Base-by-base conservation (phyloP, 768 basidiomycete species). In the Boletus huronensis region DNA sequence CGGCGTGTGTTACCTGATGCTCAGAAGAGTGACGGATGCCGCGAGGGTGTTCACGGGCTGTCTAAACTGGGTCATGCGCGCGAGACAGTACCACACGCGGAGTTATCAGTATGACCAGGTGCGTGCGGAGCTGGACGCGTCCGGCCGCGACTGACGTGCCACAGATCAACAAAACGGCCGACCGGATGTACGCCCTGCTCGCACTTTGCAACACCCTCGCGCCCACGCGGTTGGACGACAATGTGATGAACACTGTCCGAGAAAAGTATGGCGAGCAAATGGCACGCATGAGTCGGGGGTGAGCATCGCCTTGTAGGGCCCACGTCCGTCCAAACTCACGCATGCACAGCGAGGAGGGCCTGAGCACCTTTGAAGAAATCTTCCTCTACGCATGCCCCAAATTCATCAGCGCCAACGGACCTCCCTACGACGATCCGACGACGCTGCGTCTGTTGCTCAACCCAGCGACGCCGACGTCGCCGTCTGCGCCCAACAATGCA, bases 101-200 rank as follows among this genome's bases (percentile, higher is more conserved):
- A 91, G 90, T 66, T 96, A 96, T 70, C 94, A 98, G 68, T 97
- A 97, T 63, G 94, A 97, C 65, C 93, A 95, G 79, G 91, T 89
- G 57, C 32, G 74, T 52, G 17, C 13, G 5, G 46, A 29, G 25
- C 36, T 17, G 16, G 52, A 25, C 13, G 39, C 2, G 21, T 32
- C 25, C 14, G 1, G 16, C 25, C 9, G 43, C 26, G 9, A 32
- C 41, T 57, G 35, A 55, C 45, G 7, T 17, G 25, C 25, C 3
- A 35, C 62, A 93, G 90, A 97, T 99, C 73, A 93, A 88, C 76
- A 98, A 98, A 79, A 95, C 90, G 17, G 95, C 93, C 3, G 97
- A 99, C 67, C 79, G 97, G 43, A 99, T 98, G 95, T 96, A 98
- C 64, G 94, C 94, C 6, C 73, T 99, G 31, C 90, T 98, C 58